phyloP scores from a whole-genome alignment of 2,329 filamentous ascomycete species.

The Fusarium sp. region DNA sequence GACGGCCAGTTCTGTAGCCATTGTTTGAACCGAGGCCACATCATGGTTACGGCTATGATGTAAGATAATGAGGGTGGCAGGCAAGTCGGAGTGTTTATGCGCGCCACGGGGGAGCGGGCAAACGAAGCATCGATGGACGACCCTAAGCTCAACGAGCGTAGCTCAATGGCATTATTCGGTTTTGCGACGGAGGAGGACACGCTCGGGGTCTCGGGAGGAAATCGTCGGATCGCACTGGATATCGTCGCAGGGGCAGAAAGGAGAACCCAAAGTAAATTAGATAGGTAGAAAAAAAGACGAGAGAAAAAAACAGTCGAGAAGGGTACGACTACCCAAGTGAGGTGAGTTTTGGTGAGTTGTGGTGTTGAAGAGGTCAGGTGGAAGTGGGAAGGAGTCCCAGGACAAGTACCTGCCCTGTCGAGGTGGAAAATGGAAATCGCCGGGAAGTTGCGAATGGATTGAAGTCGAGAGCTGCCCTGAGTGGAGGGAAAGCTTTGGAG shows the following conservation, averaged over 20 bases:
- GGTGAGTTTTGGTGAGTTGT: constrained; percentile 28
- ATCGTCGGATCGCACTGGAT: constrained; percentile 30
- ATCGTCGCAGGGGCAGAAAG: constrained; percentile 11
- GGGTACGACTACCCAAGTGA: constrained; percentile 14
- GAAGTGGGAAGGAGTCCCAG: constrained; percentile 37
- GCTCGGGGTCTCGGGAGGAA: constrained; percentile 26
- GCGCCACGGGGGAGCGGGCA: constrained; percentile 42
- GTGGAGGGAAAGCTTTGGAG: constrained; percentile 40
- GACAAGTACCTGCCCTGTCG: constrained; percentile 40
- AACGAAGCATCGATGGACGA: constrained; percentile 45
- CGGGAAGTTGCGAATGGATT: constrained; percentile 34
- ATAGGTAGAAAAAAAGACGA: constrained; percentile 3
- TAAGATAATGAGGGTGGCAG: constrained; percentile 30
- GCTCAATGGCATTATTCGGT: constrained; percentile 38
- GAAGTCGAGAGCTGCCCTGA: constrained; percentile 21
- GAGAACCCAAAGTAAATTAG: constrained; percentile 5
- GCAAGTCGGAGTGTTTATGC: constrained; percentile 42
- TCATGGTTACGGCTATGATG: constrained; percentile 36
- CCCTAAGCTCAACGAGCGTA: constrained; percentile 37
- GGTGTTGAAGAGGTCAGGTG: constrained; percentile 44
- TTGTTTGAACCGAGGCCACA: constrained; percentile 49
- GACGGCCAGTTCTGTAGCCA: constrained; percentile 50
- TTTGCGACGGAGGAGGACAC: constrained; percentile 22
- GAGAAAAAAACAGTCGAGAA: constrained; percentile 8
- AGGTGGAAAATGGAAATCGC: constrained; percentile 40